Evolutionary conservation across 1,284 basidiomycete genomes (phyloP).

Genomic region (Quambalaria eucalypti): DNA sequence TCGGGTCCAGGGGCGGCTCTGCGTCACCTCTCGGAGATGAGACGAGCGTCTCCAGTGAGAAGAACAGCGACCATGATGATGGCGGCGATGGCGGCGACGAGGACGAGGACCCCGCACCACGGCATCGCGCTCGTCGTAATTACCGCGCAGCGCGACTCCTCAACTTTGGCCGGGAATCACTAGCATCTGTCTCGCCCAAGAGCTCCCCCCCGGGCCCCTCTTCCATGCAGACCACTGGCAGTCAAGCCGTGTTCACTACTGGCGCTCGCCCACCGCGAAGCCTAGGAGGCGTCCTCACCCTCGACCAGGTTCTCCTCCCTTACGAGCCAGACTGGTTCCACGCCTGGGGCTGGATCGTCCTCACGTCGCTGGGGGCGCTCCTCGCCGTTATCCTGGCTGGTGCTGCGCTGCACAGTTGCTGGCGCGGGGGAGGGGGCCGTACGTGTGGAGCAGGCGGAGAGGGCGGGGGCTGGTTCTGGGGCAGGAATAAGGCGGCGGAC

Average conservation of each 20-base stretch:
- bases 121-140: background rate
- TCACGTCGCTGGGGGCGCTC: background rate
- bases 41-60: too few relatives aligned
- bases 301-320: conserved; percentile 73
- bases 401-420: too few relatives aligned
- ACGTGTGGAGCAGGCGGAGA: too few relatives aligned
- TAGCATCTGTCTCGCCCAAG: conserved; percentile 10
- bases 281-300: conserved; percentile 65
- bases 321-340: conserved; percentile 59
- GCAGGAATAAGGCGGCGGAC: too few relatives aligned
- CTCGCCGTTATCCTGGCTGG: too few relatives aligned
- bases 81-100: background rate
- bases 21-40: too few relatives aligned
- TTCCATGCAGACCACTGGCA: background rate
- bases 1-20: conserved; percentile 74
- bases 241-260: background rate
- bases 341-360: conserved; percentile 15
- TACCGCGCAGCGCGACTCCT: conserved; percentile 61
- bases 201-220: background rate
- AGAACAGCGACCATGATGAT: background rate
- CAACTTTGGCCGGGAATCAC: conserved; percentile 70
- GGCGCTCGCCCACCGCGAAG: background rate
- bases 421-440: too few relatives aligned
- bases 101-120: background rate
- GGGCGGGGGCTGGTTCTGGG: too few relatives aligned